Evolutionary conservation across 768 basidiomycete genomes (phyloP), one percentile per base, ranked within the genome.

Genomic region (Mycena alexandri): DNA sequence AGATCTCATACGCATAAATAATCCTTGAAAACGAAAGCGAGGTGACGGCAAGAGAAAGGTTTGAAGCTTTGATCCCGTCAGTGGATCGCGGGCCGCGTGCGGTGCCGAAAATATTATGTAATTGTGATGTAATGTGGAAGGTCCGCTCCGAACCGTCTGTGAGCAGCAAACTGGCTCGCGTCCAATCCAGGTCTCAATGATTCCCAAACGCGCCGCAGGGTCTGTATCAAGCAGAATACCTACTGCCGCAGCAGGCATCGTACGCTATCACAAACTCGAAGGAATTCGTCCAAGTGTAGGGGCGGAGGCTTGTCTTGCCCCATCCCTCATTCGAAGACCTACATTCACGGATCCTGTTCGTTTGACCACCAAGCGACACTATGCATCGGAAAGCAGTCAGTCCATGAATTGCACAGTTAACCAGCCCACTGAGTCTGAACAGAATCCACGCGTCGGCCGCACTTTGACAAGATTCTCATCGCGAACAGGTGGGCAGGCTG

Each of bases 381-480:
- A 77, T 66, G 76, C 76, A 10, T 76, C 77, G 4, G 79, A 79
- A 65, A 73, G 53, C 54, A 74, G 81, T 80, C 44, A 68, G 78
- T 65, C 12, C 41, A 44, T 17, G n/a, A 24, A 41, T 41, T 10
- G 42, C 0, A 19, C 22, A 25, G 25, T 29, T n/a, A 22, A 53
- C 36, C 25, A 50, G 1, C 38, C 14, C 52, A 21, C 1, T 55
- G 38, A 21, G 56, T 22, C 1, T 55, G 38, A 24, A n/a, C 61
- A 73, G 75, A 63, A 54, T 68, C 61, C 42, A 56, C 72, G 22
- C 76, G 76, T 25, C 75, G 67, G 33, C 88, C 92, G 12, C 90
- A 91, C 71, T 95, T 95, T 71, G 89, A 93, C 81, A 98, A 98
- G 84, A 93, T 96, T 66, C 85, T 98, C 24, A 89, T 98, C 63